Conservation (phyloP, 306 rosid species). For the Astragalus glycyphyllos region DNA sequence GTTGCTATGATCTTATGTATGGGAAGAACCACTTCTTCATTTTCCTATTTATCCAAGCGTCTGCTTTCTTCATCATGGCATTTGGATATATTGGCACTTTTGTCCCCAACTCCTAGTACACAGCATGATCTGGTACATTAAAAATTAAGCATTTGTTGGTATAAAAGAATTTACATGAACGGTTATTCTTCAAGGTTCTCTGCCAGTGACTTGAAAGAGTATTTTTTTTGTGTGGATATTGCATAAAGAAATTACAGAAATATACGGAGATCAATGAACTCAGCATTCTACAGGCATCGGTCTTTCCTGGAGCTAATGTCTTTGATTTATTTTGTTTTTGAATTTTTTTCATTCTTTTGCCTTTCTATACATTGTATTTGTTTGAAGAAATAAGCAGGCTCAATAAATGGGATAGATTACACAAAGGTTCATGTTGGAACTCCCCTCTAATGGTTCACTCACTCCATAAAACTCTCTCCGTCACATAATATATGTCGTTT, state of each 20-base stretch:
- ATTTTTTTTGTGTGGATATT: conserved; percentile 44
- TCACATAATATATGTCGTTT: too few relatives aligned
- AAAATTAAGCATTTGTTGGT: conserved; percentile 36
- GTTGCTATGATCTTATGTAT: conserved; percentile 63
- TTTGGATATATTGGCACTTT: conserved; percentile 85
- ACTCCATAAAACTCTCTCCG: too few relatives aligned
- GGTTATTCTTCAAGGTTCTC: conserved; percentile 42
- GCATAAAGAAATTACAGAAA: conserved; percentile 34
- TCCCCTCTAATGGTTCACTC: too few relatives aligned
- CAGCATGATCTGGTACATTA: conserved; percentile 20
- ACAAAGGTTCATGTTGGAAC: neutral
- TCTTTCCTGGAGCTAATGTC: conserved; percentile 6
- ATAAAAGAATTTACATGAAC: neutral
- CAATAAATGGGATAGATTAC: conserved; percentile 26
- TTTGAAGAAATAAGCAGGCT: conserved; percentile 36
- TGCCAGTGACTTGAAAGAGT: conserved; percentile 28
- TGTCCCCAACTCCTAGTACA: conserved; percentile 63
- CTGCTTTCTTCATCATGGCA: conserved; percentile 75
- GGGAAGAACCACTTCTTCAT: conserved; percentile 74
- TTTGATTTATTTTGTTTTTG: conserved; percentile 17
- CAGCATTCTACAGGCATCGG: neutral
- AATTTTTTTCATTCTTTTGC: neutral
- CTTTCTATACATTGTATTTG: conserved; percentile 36
- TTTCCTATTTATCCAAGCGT: conserved; percentile 71
- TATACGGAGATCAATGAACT: neutral